A percentile compares a stretch with the other conserved stretches of the same genome.
Conservation (phyloP, 2,329 filamentous ascomycete genomes). For the Stemphylium lycopersici region DNA sequence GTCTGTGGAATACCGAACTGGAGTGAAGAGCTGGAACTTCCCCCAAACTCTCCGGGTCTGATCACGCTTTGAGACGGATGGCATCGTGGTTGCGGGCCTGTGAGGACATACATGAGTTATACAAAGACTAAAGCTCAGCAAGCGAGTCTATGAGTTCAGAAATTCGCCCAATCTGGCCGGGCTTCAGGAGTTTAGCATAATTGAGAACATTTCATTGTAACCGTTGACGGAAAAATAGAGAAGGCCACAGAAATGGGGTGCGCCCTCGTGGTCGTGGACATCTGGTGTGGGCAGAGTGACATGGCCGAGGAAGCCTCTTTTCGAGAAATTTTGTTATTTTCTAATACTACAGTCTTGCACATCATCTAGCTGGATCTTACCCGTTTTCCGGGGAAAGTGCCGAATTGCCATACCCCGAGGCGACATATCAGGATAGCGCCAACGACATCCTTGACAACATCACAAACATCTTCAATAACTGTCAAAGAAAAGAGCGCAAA, state of each 20-base stretch:
- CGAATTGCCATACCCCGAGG: too few relatives aligned
- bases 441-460: too few relatives aligned
- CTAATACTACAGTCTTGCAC: too few relatives aligned
- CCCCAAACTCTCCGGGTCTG: not conserved
- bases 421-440: too few relatives aligned
- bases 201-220: not conserved
- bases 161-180: conserved; percentile 2
- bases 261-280: conserved; percentile 12
- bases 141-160: not conserved
- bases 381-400: too few relatives aligned
- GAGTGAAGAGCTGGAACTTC: not conserved
- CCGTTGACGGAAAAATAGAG: too few relatives aligned
- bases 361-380: not conserved
- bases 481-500: too few relatives aligned
- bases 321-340: too few relatives aligned
- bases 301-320: not conserved
- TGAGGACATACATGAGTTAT: not conserved
- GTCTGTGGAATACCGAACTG: not conserved
- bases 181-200: conserved; percentile 1
- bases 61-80: not conserved
- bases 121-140: not conserved
- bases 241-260: not conserved
- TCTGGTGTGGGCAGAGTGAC: not conserved
- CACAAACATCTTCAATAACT: too few relatives aligned
- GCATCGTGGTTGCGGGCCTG: not conserved